phyloP scores from a whole-genome alignment of 2,329 filamentous ascomycete species.

The Coniochaeta sp. region DNA sequence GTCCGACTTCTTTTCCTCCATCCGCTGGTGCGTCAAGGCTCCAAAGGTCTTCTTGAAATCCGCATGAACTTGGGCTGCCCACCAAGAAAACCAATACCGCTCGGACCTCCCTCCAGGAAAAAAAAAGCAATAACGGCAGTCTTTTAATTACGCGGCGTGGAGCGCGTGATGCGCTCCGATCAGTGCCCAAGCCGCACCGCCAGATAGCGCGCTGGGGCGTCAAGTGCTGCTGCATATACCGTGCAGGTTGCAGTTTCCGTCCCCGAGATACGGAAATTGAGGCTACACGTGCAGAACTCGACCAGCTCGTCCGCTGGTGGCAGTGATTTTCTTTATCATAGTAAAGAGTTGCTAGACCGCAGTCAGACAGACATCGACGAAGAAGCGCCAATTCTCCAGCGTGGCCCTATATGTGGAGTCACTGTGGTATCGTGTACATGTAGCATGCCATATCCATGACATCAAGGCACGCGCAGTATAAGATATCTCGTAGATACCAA shows the following conservation, averaged over 20 bases:
- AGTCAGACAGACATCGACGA: neutral
- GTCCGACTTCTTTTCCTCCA: neutral
- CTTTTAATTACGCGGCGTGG: neutral
- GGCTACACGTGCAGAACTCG: too few relatives aligned
- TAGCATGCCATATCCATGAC: neutral
- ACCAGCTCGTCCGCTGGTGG: too few relatives aligned
- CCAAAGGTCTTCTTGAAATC: neutral
- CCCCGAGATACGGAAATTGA: too few relatives aligned
- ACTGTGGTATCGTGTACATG: too few relatives aligned
- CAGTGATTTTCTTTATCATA: too few relatives aligned
- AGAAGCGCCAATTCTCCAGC: neutral
- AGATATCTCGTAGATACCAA: too few relatives aligned
- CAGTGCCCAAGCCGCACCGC: neutral
- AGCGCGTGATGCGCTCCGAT: neutral
- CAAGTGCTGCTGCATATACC: neutral
- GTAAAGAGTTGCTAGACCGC: too few relatives aligned
- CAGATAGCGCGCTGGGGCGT: neutral
- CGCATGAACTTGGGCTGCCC: neutral
- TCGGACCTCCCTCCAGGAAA: neutral
- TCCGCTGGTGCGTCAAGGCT: too few relatives aligned
- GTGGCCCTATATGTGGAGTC: neutral
- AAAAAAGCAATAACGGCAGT: neutral
- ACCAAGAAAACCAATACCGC: neutral
- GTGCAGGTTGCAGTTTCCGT: neutral
- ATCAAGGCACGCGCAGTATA: too few relatives aligned